Evolutionary conservation across 2,329 filamentous ascomycete genomes (phyloP).

Genomic region (Leptographium flavum): DNA sequence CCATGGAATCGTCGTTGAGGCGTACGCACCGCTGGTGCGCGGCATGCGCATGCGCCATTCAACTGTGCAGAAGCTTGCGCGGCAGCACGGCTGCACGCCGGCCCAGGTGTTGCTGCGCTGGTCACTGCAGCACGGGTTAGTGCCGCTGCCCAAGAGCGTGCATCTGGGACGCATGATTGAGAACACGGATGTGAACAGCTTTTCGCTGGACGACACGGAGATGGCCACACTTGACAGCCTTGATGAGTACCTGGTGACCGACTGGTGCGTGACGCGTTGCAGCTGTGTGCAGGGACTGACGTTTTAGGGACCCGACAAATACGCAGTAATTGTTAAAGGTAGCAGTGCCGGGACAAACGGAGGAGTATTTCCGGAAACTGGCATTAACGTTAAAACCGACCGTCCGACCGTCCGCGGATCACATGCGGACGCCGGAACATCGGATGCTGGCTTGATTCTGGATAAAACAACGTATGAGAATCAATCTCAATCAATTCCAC

Average conservation of each 20-base stretch:
- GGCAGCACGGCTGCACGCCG: slow-evolving; percentile 55
- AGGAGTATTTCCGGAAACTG: too few relatives aligned
- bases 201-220: slow-evolving; percentile 49
- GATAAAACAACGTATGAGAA: too few relatives aligned
- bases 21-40: slow-evolving; percentile 65
- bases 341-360: too few relatives aligned
- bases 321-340: too few relatives aligned
- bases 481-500: too few relatives aligned
- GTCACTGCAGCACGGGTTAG: slow-evolving; percentile 61
- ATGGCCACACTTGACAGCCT: slow-evolving; percentile 47
- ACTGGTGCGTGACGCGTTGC: slow-evolving; percentile 44
- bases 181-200: slow-evolving; percentile 47
- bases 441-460: too few relatives aligned
- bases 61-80: slow-evolving; percentile 43
- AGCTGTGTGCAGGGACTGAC: too few relatives aligned
- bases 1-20: slow-evolving; percentile 57
- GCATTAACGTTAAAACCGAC: too few relatives aligned
- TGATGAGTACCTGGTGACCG: slow-evolving; percentile 61
- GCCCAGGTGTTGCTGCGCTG: slow-evolving; percentile 66
- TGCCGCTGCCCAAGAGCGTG: slow-evolving; percentile 61
- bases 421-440: too few relatives aligned
- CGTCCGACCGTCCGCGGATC: too few relatives aligned
- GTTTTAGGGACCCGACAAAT: too few relatives aligned
- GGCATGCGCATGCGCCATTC: slow-evolving; percentile 57
- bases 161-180: slow-evolving; percentile 46